Conservation (phyloP, 768 basidiomycete species). For the Lactarius psammicola region DNA sequence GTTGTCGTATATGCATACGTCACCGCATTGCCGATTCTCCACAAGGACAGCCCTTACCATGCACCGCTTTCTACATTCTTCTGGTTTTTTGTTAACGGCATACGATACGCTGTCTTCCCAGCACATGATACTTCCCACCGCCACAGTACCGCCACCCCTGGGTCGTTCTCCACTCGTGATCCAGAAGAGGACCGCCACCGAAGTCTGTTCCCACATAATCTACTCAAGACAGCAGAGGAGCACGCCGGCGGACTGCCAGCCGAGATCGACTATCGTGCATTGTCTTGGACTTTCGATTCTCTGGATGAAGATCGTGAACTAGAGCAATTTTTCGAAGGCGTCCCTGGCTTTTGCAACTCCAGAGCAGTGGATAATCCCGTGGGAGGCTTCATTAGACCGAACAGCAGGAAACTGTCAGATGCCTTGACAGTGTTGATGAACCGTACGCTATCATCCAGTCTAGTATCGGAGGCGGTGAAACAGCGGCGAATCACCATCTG, state of each 20-base stretch:
- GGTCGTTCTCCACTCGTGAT: not conserved
- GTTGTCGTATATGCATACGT: not conserved
- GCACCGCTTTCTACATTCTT: slow-evolving; percentile 6
- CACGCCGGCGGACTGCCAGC: not conserved
- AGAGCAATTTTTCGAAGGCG: slow-evolving; percentile 19
- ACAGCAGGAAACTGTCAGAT: not conserved
- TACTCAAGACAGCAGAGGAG: slow-evolving; percentile 2
- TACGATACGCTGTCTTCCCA: not conserved
- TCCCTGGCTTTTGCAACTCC: slow-evolving; percentile 12
- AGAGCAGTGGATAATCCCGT: not conserved
- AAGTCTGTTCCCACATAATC: slow-evolving; percentile 3
- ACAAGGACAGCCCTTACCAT: slow-evolving; percentile 11
- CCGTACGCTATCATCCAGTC: slow-evolving; percentile 18
- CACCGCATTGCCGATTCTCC: slow-evolving; percentile 1
- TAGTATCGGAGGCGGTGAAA: slow-evolving; percentile 5
- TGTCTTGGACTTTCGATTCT: slow-evolving; percentile 10
- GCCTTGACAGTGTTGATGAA: slow-evolving; percentile 12
- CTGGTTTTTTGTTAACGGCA: slow-evolving; percentile 5
- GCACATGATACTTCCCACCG: not conserved
- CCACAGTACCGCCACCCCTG: too few species aligned
- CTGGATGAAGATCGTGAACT: slow-evolving; percentile 15
- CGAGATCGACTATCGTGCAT: slow-evolving; percentile 4
- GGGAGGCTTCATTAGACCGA: not conserved
- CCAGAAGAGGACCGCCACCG: not conserved
- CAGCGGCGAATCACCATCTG: slow-evolving; percentile 17